phyloP scores from a whole-genome alignment of 2,329 filamentous ascomycete species.

The Aspergillus sojae region DNA sequence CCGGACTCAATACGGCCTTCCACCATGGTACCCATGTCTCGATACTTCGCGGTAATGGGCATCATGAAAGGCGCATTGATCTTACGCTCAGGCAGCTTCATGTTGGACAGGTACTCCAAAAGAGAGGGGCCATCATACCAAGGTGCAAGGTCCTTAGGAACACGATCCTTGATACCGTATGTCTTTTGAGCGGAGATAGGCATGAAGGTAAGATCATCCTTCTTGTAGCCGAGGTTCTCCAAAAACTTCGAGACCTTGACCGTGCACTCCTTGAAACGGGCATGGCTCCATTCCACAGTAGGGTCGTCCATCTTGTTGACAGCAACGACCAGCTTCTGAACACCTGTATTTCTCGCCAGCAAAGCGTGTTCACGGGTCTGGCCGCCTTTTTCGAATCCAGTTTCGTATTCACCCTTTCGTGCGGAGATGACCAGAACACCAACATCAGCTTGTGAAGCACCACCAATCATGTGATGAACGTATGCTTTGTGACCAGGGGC shows the following conservation, averaged over 20 bases:
- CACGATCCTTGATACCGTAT: conserved; percentile 82
- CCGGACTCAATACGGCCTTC: conserved; percentile 97
- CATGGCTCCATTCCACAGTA: conserved; percentile 94
- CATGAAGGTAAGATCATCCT: conserved; percentile 93
- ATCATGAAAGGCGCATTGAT: conserved; percentile 99
- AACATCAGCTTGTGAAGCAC: conserved; percentile 88
- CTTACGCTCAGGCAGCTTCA: conserved; percentile 92
- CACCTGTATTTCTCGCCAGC: conserved; percentile 95
- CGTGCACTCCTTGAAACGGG: conserved; percentile 89
- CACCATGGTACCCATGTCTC: conserved; percentile 95
- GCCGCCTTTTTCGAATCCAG: conserved; percentile 93
- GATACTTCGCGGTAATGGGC: conserved; percentile 94
- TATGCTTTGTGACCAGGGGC: conserved; percentile 98
- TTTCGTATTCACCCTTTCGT: conserved; percentile 98
- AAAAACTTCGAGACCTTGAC: conserved; percentile 85
- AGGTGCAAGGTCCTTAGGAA: conserved; percentile 72
- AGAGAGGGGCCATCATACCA: conserved; percentile 92
- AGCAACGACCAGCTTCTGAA: conserved; percentile 91
- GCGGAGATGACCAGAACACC: conserved; percentile 95
- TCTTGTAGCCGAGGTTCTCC: conserved; percentile 93
- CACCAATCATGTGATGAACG: conserved; percentile 97
- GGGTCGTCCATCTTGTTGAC: conserved; percentile 99
- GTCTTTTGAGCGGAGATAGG: conserved; percentile 89
- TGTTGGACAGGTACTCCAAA: conserved; percentile 91
- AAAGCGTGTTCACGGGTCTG: conserved; percentile 98